Conservation (phyloP, 2,329 filamentous ascomycete genomes). For the Zymoseptoria passerinii region DNA sequence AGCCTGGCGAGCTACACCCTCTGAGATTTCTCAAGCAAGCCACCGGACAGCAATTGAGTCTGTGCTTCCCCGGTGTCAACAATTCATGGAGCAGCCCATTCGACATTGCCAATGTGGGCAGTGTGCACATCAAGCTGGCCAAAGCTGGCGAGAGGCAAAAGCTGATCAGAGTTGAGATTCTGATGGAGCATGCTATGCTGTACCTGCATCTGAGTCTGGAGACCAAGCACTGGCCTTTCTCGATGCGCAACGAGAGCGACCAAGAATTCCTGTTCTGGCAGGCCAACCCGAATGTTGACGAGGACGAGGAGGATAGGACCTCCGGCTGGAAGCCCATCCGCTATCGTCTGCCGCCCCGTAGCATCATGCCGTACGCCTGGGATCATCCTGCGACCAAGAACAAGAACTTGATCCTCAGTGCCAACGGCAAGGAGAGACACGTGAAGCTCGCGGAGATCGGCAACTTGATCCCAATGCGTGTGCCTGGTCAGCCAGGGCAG, state of each 20-base stretch:
- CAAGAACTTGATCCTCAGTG: slow-evolving; percentile 80
- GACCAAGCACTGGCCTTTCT: slow-evolving; percentile 94
- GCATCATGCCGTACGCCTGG: slow-evolving; percentile 99
- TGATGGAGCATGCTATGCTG: slow-evolving; percentile 88
- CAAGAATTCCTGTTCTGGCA: slow-evolving; percentile 96
- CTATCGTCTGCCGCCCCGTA: slow-evolving; percentile 83
- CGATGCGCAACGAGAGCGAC: slow-evolving; percentile 96
- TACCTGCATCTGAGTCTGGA: slow-evolving; percentile 88
- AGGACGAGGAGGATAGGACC: slow-evolving; percentile 71
- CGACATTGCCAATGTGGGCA: slow-evolving; percentile 92
- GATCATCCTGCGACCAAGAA: slow-evolving; percentile 97
- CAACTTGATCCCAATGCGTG: slow-evolving; percentile 88
- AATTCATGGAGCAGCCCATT: slow-evolving; percentile 98
- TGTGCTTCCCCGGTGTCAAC: slow-evolving; percentile 89
- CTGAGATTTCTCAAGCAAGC: slow-evolving; percentile 83
- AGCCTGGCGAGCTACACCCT: slow-evolving; percentile 70
- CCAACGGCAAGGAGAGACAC: slow-evolving; percentile 73
- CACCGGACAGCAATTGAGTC: slow-evolving; percentile 75
- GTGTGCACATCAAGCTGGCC: slow-evolving; percentile 85
- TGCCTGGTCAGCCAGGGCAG: slow-evolving; percentile 48
- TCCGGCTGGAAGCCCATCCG: slow-evolving; percentile 88
- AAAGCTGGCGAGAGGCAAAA: slow-evolving; percentile 83
- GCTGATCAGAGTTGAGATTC: slow-evolving; percentile 75
- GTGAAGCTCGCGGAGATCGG: slow-evolving; percentile 95
- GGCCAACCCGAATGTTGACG: slow-evolving; percentile 82